Percentiles rank a stretch among this genome's conserved stretches.
Conservation (phyloP, 202 grass and related monocot genomes). For the Zizania palustris region DNA sequence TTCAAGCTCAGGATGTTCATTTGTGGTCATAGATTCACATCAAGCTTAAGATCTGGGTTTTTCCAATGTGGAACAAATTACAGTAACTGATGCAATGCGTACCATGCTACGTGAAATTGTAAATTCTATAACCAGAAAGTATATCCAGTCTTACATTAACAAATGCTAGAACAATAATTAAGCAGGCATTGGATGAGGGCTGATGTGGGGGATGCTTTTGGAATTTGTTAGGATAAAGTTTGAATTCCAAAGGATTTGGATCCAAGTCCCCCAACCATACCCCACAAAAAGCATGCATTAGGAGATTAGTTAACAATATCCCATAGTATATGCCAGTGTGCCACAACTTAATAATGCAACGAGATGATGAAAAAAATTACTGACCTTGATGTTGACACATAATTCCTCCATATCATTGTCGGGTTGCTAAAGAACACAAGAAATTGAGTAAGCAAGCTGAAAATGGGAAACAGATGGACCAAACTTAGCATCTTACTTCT, state of each 20-base stretch:
- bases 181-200: background rate
- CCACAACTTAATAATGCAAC: slow-evolving; percentile 11
- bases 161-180: background rate
- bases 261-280: background rate
- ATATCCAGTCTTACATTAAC: background rate
- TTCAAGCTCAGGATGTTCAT: slow-evolving; percentile 5
- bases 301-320: background rate
- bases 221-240: background rate
- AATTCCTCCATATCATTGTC: slow-evolving; percentile 76
- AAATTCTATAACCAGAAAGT: background rate
- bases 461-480: slow-evolving; percentile 1
- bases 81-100: background rate
- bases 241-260: background rate
- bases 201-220: background rate
- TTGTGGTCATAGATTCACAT: background rate
- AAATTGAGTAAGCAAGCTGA: slow-evolving; percentile 22
- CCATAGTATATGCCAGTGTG: background rate
- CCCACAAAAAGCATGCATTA: background rate
- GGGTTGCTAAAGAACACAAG: slow-evolving; percentile 41
- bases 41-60: background rate
- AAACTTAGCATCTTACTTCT: slow-evolving; percentile 49
- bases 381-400: slow-evolving; percentile 81
- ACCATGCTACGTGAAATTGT: background rate
- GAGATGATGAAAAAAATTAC: slow-evolving; percentile 32
- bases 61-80: background rate